A percentile compares a stretch with the other conserved stretches of the same genome.
Evolutionary conservation across 305 asterid species (phyloP).

Genomic region (Vinca major): DNA sequence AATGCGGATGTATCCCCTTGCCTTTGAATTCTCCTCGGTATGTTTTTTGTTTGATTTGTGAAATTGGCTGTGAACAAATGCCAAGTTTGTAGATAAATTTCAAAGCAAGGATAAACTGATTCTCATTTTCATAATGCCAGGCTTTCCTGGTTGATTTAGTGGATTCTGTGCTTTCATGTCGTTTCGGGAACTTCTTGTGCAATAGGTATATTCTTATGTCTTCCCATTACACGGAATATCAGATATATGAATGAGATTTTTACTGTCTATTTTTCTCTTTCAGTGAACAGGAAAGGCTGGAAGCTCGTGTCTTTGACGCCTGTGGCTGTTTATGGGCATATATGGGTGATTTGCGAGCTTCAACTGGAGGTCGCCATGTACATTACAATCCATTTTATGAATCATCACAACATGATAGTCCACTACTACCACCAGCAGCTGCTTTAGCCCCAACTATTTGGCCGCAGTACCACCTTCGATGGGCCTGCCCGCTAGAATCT

Average conservation of each 20-base stretch:
- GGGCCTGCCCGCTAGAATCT: slow-evolving; percentile 89
- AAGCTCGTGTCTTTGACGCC: slow-evolving; percentile 68
- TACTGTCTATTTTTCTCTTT: neutral
- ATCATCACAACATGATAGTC: slow-evolving; percentile 55
- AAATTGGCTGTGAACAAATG: slow-evolving; percentile 7
- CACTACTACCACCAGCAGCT: slow-evolving; percentile 89
- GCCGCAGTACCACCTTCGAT: slow-evolving; percentile 99
- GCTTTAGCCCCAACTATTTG: slow-evolving; percentile 96
- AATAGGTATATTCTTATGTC: slow-evolving; percentile 46
- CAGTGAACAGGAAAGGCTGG: slow-evolving; percentile 94
- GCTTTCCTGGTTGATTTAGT: slow-evolving; percentile 82
- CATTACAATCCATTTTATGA: slow-evolving; percentile 84
- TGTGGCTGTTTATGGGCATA: slow-evolving; percentile 90
- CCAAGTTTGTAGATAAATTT: slow-evolving; percentile 7
- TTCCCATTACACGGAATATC: too few relatives aligned
- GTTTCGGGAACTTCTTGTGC: slow-evolving; percentile 94
- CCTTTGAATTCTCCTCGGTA: slow-evolving; percentile 96
- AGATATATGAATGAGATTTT: neutral
- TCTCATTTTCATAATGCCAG: slow-evolving; percentile 33
- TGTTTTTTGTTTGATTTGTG: slow-evolving; percentile 24
- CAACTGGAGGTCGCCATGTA: slow-evolving; percentile 63
- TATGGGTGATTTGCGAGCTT: slow-evolving; percentile 66
- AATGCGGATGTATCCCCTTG: slow-evolving; percentile 84
- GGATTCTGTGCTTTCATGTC: slow-evolving; percentile 77
- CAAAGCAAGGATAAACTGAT: slow-evolving; percentile 11